These are phyloP conservation scores for Tylopilus plumbeoviolaceoides DNA, from an alignment of 768 basidiomycete genomes.

Conservation along the genomic window DNA sequence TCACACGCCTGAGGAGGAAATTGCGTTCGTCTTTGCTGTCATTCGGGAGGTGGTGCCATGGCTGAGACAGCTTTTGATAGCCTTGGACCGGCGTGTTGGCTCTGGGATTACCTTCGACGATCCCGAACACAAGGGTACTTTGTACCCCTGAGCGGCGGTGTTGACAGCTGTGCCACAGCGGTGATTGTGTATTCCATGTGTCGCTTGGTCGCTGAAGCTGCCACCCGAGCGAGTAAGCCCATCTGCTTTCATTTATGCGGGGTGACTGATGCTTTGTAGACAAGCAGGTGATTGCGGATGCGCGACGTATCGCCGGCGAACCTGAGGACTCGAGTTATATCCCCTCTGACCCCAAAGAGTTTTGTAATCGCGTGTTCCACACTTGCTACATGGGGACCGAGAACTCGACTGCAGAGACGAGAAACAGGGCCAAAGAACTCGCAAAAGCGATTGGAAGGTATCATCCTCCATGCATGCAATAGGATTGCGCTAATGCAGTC, in stretches of 20 bases:
- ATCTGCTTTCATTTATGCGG: neutral
- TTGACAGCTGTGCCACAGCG: slow-evolving; percentile 96
- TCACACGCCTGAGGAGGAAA: slow-evolving; percentile 92
- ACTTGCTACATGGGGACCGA: no score
- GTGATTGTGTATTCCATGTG: slow-evolving; percentile 98
- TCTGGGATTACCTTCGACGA: slow-evolving; percentile 81
- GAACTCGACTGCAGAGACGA: no score
- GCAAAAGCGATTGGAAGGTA: no score
- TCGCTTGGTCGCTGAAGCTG: no score
- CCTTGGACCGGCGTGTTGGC: slow-evolving; percentile 93
- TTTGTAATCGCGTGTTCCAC: no score
- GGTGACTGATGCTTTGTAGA: slow-evolving; percentile 41
- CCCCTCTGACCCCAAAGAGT: slow-evolving; percentile 83
- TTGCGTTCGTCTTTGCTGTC: slow-evolving; percentile 62
- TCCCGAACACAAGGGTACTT: slow-evolving; percentile 95
- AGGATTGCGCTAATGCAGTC: no score
- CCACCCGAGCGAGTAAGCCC: no score
- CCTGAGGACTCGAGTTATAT: no score
- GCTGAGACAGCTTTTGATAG: slow-evolving; percentile 38
- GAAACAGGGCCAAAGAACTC: no score
- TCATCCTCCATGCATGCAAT: no score
- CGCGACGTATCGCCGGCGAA: no score
- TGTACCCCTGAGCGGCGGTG: no score
- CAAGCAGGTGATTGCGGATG: slow-evolving; percentile 84
- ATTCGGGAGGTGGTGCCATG: neutral